These are phyloP conservation scores for Ganoderma meredithae DNA, from an alignment of 1,284 basidiomycete species.

Conservation along the genomic window DNA sequence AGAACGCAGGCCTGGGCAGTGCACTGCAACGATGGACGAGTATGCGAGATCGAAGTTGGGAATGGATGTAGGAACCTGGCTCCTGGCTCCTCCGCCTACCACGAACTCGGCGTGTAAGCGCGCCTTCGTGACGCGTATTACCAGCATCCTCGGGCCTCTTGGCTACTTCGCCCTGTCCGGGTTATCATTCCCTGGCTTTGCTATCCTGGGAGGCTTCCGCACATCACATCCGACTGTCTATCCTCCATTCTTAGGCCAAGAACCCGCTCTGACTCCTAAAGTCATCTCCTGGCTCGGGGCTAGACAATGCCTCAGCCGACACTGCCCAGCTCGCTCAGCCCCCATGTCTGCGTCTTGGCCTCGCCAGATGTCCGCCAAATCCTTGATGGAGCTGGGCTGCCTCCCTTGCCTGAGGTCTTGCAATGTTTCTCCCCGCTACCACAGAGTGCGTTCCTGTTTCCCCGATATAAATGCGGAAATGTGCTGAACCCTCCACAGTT, in stretches of 20 bases:
- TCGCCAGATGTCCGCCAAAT: conserved; percentile 74
- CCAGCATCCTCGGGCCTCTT: background rate
- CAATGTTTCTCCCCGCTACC: conserved; percentile 86
- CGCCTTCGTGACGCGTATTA: conserved; percentile 23
- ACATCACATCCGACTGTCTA: background rate
- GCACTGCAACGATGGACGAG: background rate
- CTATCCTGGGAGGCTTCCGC: background rate
- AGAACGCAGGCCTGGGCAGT: background rate
- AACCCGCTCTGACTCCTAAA: background rate
- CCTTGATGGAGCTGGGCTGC: conserved; percentile 62
- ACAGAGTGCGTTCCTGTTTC: conserved; percentile 50
- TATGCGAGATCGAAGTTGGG: background rate
- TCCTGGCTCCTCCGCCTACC: conserved; percentile 13
- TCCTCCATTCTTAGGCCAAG: background rate
- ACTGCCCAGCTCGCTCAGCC: conserved; percentile 76
- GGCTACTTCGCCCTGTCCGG: background rate
- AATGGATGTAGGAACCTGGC: background rate
- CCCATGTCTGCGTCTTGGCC: conserved; percentile 76
- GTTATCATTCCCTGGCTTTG: background rate
- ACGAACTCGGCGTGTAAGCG: conserved; percentile 25
- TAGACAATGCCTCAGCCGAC: conserved; percentile 43
- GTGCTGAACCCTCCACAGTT: conserved; percentile 50
- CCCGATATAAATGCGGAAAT: background rate
- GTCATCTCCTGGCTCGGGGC: conserved; percentile 1
- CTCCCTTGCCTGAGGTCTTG: conserved; percentile 71